Conservation (phyloP, 1,139 yeast genomes). For the Magnusiomyces suaveolens region DNA sequence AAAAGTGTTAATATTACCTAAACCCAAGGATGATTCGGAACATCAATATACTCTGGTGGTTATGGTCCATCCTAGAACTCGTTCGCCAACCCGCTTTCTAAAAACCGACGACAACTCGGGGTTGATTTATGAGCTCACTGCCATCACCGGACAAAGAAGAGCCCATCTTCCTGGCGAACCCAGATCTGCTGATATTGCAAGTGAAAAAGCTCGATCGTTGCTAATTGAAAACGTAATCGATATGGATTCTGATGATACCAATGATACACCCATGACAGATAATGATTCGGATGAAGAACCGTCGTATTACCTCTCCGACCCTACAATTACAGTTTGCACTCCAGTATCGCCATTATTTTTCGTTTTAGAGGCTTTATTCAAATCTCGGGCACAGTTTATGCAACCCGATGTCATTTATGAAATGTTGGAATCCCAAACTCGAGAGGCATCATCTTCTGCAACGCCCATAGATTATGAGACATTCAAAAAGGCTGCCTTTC, state of each 20-base stretch:
- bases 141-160: slow-evolving; percentile 5
- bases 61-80: slow-evolving; percentile 11
- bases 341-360: slow-evolving; percentile 29
- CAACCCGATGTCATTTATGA: slow-evolving; percentile 30
- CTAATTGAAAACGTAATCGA: neutral
- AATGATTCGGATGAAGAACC: neutral
- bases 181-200: slow-evolving; percentile 4
- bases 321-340: slow-evolving; percentile 26
- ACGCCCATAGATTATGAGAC: neutral
- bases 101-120: neutral
- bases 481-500: slow-evolving; percentile 2
- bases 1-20: neutral
- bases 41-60: neutral
- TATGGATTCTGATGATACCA: neutral
- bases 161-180: slow-evolving; percentile 5
- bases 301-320: slow-evolving; percentile 19
- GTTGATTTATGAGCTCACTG: slow-evolving; percentile 8
- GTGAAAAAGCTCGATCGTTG: slow-evolving; percentile 7
- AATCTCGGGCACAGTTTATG: slow-evolving; percentile 19
- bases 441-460: slow-evolving; percentile 3
- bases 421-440: slow-evolving; percentile 16
- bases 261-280: neutral
- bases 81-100: slow-evolving; percentile 8
- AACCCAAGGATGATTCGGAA: neutral
- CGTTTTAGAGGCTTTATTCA: slow-evolving; percentile 23